Conservation (phyloP, 345 rosid genomes). For the Brassica carinata region DNA sequence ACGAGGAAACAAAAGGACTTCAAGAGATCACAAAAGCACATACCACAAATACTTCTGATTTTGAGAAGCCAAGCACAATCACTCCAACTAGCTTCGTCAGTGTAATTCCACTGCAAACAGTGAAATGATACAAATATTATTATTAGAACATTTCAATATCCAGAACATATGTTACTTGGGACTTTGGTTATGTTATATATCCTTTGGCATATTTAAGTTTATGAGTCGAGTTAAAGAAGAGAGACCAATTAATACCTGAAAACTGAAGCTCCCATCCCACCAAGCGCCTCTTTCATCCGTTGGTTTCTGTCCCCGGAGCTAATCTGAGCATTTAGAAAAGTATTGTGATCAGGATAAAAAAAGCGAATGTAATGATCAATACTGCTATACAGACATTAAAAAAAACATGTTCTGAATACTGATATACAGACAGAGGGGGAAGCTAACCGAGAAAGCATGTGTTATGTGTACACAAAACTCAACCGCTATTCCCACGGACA, state of each 20-base stretch:
- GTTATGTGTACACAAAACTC: constrained; percentile 98
- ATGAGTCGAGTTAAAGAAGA: constrained; percentile 6
- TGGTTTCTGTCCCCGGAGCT: constrained; percentile 73
- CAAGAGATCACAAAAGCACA: constrained; percentile 23
- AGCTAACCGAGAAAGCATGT: constrained; percentile 82
- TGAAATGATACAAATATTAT: neutral
- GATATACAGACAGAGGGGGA: constrained; percentile 13
- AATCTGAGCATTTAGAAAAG: constrained; percentile 50
- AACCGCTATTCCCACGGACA: constrained; percentile 94
- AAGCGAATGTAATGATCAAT: no score
- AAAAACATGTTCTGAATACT: neutral
- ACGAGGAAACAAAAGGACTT: neutral
- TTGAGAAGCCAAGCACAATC: constrained; percentile 91
- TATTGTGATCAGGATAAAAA: no score
- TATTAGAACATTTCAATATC: neutral
- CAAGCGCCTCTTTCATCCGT: constrained; percentile 77
- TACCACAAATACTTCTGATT: constrained; percentile 96
- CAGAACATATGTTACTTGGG: neutral
- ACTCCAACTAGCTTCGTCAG: constrained; percentile 94
- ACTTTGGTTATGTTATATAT: neutral
- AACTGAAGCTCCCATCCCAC: constrained; percentile 98
- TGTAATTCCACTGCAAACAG: constrained; percentile 74
- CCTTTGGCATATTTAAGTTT: neutral
- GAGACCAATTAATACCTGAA: constrained; percentile 59
- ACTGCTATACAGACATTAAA: no score